Conservation (phyloP, 495 filamentous ascomycete species). For the Parachaetomium inaequale region DNA sequence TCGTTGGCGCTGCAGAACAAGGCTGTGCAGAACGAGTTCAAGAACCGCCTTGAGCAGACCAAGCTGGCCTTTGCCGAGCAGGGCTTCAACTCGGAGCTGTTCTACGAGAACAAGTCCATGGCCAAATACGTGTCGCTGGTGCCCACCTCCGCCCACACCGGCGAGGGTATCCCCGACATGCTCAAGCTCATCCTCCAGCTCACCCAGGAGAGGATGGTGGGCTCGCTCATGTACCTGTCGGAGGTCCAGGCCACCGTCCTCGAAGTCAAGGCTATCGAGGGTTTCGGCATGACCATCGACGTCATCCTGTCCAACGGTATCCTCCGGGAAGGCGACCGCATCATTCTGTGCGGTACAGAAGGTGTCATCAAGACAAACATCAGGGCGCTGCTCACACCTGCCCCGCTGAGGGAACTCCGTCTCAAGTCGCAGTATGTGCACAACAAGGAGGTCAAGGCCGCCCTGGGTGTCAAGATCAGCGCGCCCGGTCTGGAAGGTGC, state of each 20-base stretch:
- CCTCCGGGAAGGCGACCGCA: slow-evolving; percentile 87
- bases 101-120: slow-evolving; percentile 97
- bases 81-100: slow-evolving; percentile 95
- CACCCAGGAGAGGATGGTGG: slow-evolving; percentile 97
- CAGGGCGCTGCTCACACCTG: slow-evolving; percentile 92
- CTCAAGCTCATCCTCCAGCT: slow-evolving; percentile 88
- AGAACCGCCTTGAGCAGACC: slow-evolving; percentile 81
- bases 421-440: slow-evolving; percentile 93
- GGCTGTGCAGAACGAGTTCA: slow-evolving; percentile 92
- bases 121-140: slow-evolving; percentile 88
- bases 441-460: slow-evolving; percentile 98
- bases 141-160: slow-evolving; percentile 94
- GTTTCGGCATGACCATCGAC: slow-evolving; percentile 97
- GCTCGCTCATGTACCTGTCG: slow-evolving; percentile 94
- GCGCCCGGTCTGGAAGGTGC: slow-evolving; percentile 94
- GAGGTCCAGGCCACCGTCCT: slow-evolving; percentile 97
- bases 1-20: slow-evolving; percentile 87
- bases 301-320: slow-evolving; percentile 96
- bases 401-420: slow-evolving; percentile 88
- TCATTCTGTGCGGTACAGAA: slow-evolving; percentile 92
- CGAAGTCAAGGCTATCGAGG: slow-evolving; percentile 98
- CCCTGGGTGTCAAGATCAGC: slow-evolving; percentile 97
- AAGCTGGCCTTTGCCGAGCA: slow-evolving; percentile 94
- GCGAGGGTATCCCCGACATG: slow-evolving; percentile 99
- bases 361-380: slow-evolving; percentile 94